Base-by-base conservation (phyloP, 495 filamentous ascomycete species). In the Hypoxylon crocopeplum region DNA sequence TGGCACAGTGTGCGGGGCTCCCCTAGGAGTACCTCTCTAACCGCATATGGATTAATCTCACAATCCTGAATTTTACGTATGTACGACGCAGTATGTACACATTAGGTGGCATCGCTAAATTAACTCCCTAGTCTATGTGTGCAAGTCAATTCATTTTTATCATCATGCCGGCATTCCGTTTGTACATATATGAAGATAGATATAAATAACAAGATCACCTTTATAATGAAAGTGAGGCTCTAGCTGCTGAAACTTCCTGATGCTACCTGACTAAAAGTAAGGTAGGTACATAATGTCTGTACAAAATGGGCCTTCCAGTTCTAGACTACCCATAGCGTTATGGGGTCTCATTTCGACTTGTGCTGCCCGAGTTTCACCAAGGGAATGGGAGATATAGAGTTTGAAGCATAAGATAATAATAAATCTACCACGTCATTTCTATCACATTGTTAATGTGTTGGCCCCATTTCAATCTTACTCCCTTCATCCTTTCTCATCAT, bases 31-130 rank as follows among this genome's bases (percentile, higher is more conserved):
- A 34, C 12, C 32, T 13, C 3, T 41, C 27, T 62, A 62, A 52
- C 59, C 40, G 2, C 3, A 47, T 47, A 16, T 22, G 34, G 59
- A 47, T 40, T 56, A 51, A 55, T 41, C 29, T 37, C 27, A 51
- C 39, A 56, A 62, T 62, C 59, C 59, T 62, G 59, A 56, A 62
- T 62, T 62, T 56, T 56, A 56, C 50, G 27, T 44, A 21, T 48
- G 25, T 48, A 36, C 56, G 34, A 47, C 49, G 29, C 22, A 44
- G 30, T 42, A n/a, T 30, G 19, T 32, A 41, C 44, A 25, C 38
- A 56, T 46, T 62, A 46, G 51, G 45, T 56, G 45, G 36, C 45
- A 39, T 55, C n/a, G n/a, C n/a, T 59, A 47, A 53, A 59, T 59
- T 53, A 59, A 34, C n/a, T n/a, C n/a, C n/a, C n/a, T n/a, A n/a